Percentiles rank a stretch among this genome's conserved stretches.
Conservation (phyloP, 257 asterid species). For the Striga asiatica region DNA sequence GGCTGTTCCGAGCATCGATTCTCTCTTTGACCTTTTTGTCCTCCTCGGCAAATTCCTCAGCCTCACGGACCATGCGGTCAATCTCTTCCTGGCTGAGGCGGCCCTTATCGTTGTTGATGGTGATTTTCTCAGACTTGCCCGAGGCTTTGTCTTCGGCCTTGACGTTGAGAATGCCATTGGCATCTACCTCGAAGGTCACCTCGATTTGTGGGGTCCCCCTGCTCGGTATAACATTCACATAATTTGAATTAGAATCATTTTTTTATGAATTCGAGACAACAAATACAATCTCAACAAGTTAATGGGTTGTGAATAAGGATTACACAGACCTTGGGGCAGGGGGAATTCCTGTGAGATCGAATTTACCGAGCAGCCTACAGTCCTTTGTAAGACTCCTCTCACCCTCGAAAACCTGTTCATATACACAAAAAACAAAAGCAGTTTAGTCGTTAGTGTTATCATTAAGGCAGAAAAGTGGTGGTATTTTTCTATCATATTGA, state of each 20-base stretch:
- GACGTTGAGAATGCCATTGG: slow-evolving; percentile 81
- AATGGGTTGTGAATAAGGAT: not conserved
- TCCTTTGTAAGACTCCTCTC: slow-evolving; percentile 95
- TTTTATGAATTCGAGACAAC: not conserved
- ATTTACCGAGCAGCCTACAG: slow-evolving; percentile 82
- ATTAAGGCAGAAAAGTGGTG: not conserved
- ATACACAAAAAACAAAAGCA: not conserved
- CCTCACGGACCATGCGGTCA: slow-evolving; percentile 84
- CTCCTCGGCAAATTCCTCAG: slow-evolving; percentile 92
- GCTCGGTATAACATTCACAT: slow-evolving; percentile 12
- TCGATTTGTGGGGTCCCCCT: slow-evolving; percentile 97
- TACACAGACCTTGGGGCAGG: slow-evolving; percentile 98
- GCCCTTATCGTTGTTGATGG: slow-evolving; percentile 96
- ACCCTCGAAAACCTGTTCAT: slow-evolving; percentile 81
- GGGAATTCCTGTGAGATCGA: slow-evolving; percentile 77
- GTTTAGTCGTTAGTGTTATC: not conserved
- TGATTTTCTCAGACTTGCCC: slow-evolving; percentile 78
- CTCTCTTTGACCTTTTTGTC: slow-evolving; percentile 87
- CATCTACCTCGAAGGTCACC: slow-evolving; percentile 92
- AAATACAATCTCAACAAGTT: not conserved
- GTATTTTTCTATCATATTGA: not conserved
- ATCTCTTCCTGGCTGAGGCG: slow-evolving; percentile 91
- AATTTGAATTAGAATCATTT: not conserved
- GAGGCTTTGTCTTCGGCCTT: slow-evolving; percentile 98
- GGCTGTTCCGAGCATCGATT: slow-evolving; percentile 74